These are phyloP conservation scores for Arthrobotrys musiformis DNA, from an alignment of 2,329 filamentous ascomycete genomes.

Conservation along the genomic window DNA sequence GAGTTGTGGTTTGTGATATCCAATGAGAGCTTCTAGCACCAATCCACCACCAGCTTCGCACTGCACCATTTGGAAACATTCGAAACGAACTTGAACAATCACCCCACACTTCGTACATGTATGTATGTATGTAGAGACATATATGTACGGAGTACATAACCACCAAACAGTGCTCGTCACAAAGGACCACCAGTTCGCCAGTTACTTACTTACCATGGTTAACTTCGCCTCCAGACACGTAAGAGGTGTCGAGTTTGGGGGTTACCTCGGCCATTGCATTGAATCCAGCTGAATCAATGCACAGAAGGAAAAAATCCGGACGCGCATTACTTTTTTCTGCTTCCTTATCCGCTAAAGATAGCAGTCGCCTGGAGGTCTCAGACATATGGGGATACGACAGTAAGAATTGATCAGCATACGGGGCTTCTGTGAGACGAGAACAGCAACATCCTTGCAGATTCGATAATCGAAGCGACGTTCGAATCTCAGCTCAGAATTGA, in stretches of 20 bases:
- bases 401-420: slow-evolving; percentile 1
- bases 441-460: slow-evolving; percentile 4
- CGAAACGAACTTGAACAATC: neutral
- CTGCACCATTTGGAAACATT: neutral
- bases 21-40: neutral
- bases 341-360: slow-evolving; percentile 12
- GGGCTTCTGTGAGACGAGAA: slow-evolving; percentile 9
- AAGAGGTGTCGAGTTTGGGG: neutral
- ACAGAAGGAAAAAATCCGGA: neutral
- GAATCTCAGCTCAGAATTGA: slow-evolving; percentile 34
- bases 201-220: neutral
- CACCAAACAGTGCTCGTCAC: neutral
- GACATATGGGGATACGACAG: slow-evolving; percentile 3
- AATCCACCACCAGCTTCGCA: neutral
- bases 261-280: neutral
- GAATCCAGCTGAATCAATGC: slow-evolving; percentile 9
- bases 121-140: no score
- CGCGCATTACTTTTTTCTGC: neutral
- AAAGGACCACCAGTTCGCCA: neutral
- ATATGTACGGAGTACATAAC: neutral
- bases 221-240: neutral
- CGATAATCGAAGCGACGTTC: slow-evolving; percentile 37
- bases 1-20: slow-evolving; percentile 1
- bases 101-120: slow-evolving; percentile 8
- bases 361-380: slow-evolving; percentile 12